These are phyloP conservation scores for Evansstolkia leycettana DNA, from an alignment of 495 filamentous ascomycete species.

Conservation along the genomic window DNA sequence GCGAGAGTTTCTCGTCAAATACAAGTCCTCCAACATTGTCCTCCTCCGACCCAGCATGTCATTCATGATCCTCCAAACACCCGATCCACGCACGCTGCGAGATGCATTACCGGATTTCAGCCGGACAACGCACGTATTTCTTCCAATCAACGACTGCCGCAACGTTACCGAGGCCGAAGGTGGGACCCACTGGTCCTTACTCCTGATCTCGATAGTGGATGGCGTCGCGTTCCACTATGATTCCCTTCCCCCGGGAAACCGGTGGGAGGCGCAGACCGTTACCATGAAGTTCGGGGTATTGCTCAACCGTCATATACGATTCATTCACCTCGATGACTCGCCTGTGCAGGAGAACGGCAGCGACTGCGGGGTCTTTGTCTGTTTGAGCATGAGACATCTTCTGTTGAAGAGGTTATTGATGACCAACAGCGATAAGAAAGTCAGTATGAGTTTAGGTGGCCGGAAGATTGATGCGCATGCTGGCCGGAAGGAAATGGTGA, in stretches of 20 bases:
- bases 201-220: slow-evolving; percentile 81
- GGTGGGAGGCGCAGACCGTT: slow-evolving; percentile 54
- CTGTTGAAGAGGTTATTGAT: slow-evolving; percentile 70
- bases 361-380: slow-evolving; percentile 96
- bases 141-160: slow-evolving; percentile 85
- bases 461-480: slow-evolving; percentile 63
- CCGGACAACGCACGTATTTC: slow-evolving; percentile 84
- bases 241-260: slow-evolving; percentile 67
- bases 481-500: slow-evolving; percentile 77
- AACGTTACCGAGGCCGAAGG: slow-evolving; percentile 69
- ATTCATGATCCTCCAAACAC: slow-evolving; percentile 79
- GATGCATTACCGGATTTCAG: slow-evolving; percentile 50
- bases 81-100: slow-evolving; percentile 56
- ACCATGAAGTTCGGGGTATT: slow-evolving; percentile 49
- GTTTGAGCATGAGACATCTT: slow-evolving; percentile 81
- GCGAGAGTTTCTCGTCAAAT: slow-evolving; percentile 65
- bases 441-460: slow-evolving; percentile 85
- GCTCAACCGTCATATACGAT: slow-evolving; percentile 51
- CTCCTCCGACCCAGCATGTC: slow-evolving; percentile 90
- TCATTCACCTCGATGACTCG: slow-evolving; percentile 66
- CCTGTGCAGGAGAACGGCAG: slow-evolving; percentile 87
- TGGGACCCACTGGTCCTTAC: slow-evolving; percentile 88
- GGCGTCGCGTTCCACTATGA: slow-evolving; percentile 95
- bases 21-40: slow-evolving; percentile 70
- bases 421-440: slow-evolving; percentile 63